Evolutionary conservation across 2,329 filamentous ascomycete genomes (phyloP), one percentile per base, ranked within the genome.

Genomic region (Catunica adiposa): DNA sequence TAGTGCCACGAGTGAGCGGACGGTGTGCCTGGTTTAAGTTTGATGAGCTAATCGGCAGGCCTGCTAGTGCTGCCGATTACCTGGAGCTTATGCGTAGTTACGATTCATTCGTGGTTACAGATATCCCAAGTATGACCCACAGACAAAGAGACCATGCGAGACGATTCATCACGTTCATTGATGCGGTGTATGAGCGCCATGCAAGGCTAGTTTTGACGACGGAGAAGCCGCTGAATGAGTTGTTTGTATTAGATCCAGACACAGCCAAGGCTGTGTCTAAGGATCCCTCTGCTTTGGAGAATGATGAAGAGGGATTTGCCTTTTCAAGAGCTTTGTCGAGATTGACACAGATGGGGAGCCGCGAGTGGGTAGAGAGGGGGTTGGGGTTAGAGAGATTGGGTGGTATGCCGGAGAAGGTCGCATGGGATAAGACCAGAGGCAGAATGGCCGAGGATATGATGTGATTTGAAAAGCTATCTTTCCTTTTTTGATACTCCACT

Each of bases 131-230:
- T 4, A 97, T 98, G 92, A 92, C 84, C 42, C 79, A 88, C 61
- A 80, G 80, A 55, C 81, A 89, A 64, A 80, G 92, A 20, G 92
- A 98, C 69, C 76, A 95, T 40, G 92, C 92, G 0, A 75, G 92
- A 11, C 78, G 92, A 3, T 96, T 98, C 68, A 98, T 98, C 66
- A 98, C 90, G 0, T 96, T 98, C 63, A 87, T 98, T 61, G 92
- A 98, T 66, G 90, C 92, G 4, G 84, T 96, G 3, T 98, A 98
- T 65, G 92, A 98, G 68, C 75, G 77, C 26, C 79, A 90, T 68
- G 89, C 89, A n/a, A 97, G 96, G 70, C 78, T 98, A 6, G 90
- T 97, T 15, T 78, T 98, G 56, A 98, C 92, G 0, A 89, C 86
- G 2, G 88, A 83, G 42, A 86, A 89, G 51, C 88, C 90, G 0